Percentiles rank a stretch among this genome's conserved stretches.
Evolutionary conservation across 768 basidiomycete species (phyloP).

Genomic region (Pulveroboletus sp.): DNA sequence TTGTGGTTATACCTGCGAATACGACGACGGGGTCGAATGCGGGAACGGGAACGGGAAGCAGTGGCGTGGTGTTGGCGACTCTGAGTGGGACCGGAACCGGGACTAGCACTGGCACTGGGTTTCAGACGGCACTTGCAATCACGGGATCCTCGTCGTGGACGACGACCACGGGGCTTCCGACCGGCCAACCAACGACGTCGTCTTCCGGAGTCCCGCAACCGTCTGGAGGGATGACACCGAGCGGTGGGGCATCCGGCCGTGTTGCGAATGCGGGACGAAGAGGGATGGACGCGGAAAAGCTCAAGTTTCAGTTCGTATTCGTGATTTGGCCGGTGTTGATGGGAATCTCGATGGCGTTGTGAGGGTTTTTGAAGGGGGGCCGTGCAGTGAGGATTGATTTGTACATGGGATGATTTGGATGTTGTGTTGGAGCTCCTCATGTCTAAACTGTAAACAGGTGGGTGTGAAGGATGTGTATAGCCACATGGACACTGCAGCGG

Average conservation of each 20-base stretch:
- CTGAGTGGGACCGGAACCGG: no score
- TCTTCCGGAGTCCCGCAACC: conserved; percentile 6
- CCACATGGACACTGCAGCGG: no score
- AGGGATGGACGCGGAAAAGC: conserved; percentile 29
- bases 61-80: no score
- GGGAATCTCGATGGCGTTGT: conserved; percentile 53
- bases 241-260: not conserved
- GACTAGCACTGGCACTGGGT: not conserved
- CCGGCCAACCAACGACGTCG: not conserved
- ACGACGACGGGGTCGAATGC: conserved; percentile 6
- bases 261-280: conserved; percentile 21
- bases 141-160: conserved; percentile 5
- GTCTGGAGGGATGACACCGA: conserved; percentile 9
- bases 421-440: no score
- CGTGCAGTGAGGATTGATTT: no score
- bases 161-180: not conserved
- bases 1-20: conserved; percentile 34
- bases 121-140: conserved; percentile 1
- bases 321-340: conserved; percentile 54
- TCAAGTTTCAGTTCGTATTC: conserved; percentile 46
- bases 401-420: no score
- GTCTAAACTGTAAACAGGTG: no score
- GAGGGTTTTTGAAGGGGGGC: no score
- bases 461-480: no score
- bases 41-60: conserved; percentile 5